A percentile compares a stretch with the other conserved stretches of the same genome.
phyloP scores from a whole-genome alignment of 2,329 filamentous ascomycete species.

The Paraphoma sp. region DNA sequence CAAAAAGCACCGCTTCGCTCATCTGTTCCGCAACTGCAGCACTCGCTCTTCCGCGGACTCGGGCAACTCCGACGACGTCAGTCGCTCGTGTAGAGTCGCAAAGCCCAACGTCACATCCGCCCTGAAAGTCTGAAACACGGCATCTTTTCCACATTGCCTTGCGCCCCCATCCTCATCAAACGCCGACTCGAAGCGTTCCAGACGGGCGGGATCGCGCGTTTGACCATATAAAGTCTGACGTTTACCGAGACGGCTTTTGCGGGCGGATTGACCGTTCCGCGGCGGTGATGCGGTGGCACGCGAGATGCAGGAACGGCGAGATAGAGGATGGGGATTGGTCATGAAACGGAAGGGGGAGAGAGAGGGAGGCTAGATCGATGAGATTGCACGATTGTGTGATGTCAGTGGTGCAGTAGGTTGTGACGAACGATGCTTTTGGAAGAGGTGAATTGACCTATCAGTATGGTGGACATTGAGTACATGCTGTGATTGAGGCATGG shows the following conservation, averaged over 20 bases:
- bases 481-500: too few species aligned
- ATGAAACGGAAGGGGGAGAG: not conserved
- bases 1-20: not conserved
- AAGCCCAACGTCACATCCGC: too few species aligned
- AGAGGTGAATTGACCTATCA: too few species aligned
- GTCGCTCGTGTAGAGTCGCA: too few species aligned
- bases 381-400: not conserved
- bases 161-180: not conserved
- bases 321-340: not conserved
- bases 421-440: not conserved
- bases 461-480: too few species aligned
- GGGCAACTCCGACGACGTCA: too few species aligned
- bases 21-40: not conserved
- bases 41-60: not conserved
- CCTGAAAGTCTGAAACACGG: not conserved
- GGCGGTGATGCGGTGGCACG: not conserved
- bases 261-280: not conserved
- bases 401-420: not conserved
- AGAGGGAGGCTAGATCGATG: not conserved
- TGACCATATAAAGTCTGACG: not conserved
- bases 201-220: not conserved
- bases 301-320: slow-evolving; percentile 5
- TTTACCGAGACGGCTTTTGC: not conserved
- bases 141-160: not conserved
- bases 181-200: not conserved